These are phyloP conservation scores for Lentithecium fluviatile DNA, from an alignment of 495 filamentous ascomycete genomes.

Conservation along the genomic window DNA sequence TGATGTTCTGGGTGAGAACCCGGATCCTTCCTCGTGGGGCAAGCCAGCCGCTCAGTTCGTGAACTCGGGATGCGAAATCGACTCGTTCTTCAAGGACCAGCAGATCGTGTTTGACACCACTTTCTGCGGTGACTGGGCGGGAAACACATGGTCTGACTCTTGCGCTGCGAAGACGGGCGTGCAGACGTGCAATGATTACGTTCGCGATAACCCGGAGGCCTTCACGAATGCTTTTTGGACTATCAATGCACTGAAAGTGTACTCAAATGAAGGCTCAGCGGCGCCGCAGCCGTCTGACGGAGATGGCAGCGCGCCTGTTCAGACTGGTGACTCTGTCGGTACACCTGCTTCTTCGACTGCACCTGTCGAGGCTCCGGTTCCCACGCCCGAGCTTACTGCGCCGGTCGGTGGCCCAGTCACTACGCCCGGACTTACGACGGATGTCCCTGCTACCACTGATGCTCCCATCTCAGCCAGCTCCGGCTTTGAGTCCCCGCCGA, in stretches of 20 bases:
- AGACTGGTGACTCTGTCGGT: background rate
- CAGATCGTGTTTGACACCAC: conserved; percentile 39
- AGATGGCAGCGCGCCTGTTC: too few relatives aligned
- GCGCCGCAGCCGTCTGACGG: background rate
- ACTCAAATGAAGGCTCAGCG: conserved; percentile 10
- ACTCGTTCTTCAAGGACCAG: conserved; percentile 32
- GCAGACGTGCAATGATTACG: conserved; percentile 39
- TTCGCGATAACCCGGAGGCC: conserved; percentile 37
- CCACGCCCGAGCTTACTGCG: background rate
- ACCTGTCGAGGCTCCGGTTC: background rate
- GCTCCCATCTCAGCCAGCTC: background rate
- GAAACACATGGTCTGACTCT: conserved; percentile 31
- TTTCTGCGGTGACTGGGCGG: conserved; percentile 42
- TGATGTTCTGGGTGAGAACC: conserved; percentile 26
- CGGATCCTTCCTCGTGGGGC: conserved; percentile 36
- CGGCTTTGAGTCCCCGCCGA: background rate
- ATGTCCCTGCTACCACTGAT: background rate
- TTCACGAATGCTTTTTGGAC: conserved; percentile 42
- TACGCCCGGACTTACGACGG: background rate
- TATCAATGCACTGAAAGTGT: conserved; percentile 39
- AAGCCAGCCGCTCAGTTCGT: conserved; percentile 34
- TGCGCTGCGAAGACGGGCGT: conserved; percentile 28
- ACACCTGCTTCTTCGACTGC: background rate
- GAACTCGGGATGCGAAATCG: conserved; percentile 34
- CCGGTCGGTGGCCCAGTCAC: background rate